Evolutionary conservation across 257 asterid genomes (phyloP).

Genomic region (Knoxia roxburghii): DNA sequence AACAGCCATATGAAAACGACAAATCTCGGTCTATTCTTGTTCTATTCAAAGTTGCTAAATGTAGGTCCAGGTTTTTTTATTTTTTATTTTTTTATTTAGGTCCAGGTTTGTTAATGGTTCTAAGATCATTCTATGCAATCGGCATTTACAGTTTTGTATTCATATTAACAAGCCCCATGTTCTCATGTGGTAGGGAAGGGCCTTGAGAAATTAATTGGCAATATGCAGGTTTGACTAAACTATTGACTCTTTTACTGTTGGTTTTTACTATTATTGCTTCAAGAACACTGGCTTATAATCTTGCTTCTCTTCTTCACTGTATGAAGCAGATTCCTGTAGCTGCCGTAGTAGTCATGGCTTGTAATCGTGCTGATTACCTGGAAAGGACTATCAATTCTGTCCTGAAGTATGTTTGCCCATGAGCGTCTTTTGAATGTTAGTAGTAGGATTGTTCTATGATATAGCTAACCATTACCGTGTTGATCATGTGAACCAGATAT

Average conservation of each 20-base stretch:
- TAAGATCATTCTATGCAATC: not conserved
- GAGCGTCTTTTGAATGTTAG: constrained; percentile 15
- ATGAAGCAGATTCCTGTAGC: constrained; percentile 76
- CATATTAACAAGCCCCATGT: constrained; percentile 6
- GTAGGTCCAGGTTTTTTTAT: not conserved
- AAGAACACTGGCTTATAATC: not conserved
- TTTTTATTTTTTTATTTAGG: not conserved
- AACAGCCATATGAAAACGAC: not conserved
- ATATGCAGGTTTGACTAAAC: constrained; percentile 55
- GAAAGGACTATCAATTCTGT: constrained; percentile 82
- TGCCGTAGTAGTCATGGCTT: constrained; percentile 96
- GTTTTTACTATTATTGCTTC: not conserved
- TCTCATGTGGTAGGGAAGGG: constrained; percentile 65
- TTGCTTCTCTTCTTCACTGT: constrained; percentile 6
- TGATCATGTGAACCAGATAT: constrained; percentile 46
- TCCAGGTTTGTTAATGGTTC: not conserved
- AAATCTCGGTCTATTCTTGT: not conserved
- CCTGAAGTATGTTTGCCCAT: constrained; percentile 52
- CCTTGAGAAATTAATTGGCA: constrained; percentile 57
- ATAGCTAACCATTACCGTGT: constrained; percentile 21
- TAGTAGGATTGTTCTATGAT: constrained; percentile 4
- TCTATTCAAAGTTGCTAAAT: not conserved
- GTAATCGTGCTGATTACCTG: constrained; percentile 97
- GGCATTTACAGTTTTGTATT: not conserved
- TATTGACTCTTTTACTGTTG: constrained; percentile 8